A percentile compares a stretch with the other conserved stretches of the same genome.
phyloP scores from a whole-genome alignment of 345 rosid species.

The Atalantia buxifolia region DNA sequence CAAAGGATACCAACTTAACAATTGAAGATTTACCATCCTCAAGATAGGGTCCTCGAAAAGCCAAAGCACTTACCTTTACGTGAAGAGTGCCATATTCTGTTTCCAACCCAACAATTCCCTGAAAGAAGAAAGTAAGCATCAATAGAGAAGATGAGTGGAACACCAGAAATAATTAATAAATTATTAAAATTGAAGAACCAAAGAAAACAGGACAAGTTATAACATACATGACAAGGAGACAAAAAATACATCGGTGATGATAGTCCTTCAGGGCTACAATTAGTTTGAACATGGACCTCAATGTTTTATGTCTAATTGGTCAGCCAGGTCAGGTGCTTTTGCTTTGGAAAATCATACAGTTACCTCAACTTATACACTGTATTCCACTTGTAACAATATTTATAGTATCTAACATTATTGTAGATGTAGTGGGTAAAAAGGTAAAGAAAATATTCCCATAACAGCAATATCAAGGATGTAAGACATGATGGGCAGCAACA shows the following conservation, averaged over 20 bases:
- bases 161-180: background rate
- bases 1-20: background rate
- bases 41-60: constrained; percentile 3
- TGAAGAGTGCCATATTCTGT: constrained; percentile 77
- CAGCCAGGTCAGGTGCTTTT: background rate
- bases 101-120: constrained; percentile 87
- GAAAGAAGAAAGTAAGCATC: constrained; percentile 16
- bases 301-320: background rate
- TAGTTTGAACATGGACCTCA: background rate
- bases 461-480: background rate
- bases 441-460: background rate
- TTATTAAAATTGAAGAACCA: background rate
- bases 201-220: background rate
- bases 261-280: background rate
- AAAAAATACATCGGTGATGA: background rate
- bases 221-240: background rate
- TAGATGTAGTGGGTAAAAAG: background rate
- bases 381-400: background rate
- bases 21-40: background rate
- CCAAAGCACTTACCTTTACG: constrained; percentile 56
- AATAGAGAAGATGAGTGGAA: background rate
- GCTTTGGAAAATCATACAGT: background rate
- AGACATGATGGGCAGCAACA: background rate
- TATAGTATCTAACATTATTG: background rate
- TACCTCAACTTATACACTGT: background rate